phyloP scores from a whole-genome alignment of 1,284 basidiomycete species.

The Cutaneotrichosporon arboriforme region DNA sequence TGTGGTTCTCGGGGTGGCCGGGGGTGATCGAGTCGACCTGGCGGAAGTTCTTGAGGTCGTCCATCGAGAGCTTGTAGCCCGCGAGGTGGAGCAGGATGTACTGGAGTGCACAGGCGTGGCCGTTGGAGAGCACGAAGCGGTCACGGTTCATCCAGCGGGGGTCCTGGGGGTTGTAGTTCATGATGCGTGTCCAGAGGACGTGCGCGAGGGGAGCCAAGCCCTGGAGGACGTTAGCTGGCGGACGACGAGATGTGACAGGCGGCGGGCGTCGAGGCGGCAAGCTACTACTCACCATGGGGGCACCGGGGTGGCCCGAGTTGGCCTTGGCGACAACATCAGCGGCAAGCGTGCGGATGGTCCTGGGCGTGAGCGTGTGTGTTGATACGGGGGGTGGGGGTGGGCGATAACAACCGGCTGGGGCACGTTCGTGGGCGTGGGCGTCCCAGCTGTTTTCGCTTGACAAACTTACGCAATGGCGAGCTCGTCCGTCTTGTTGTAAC shows the following conservation, averaged over 20 bases:
- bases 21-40: slow-evolving; percentile 84
- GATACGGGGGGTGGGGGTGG: no score
- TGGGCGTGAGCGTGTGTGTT: slow-evolving; percentile 16
- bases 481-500: slow-evolving; percentile 51
- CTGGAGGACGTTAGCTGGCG: slow-evolving; percentile 7
- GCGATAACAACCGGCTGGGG: no score
- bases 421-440: not conserved
- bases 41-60: slow-evolving; percentile 50
- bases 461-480: slow-evolving; percentile 39
- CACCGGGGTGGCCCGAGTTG: slow-evolving; percentile 90
- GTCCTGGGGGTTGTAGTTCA: slow-evolving; percentile 80
- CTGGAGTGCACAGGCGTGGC: slow-evolving; percentile 58
- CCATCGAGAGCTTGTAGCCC: slow-evolving; percentile 53
- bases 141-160: slow-evolving; percentile 90
- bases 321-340: slow-evolving; percentile 55
- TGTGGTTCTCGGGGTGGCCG: slow-evolving; percentile 82
- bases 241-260: no score
- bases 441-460: no score
- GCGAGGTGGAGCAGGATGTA: slow-evolving; percentile 50
- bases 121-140: slow-evolving; percentile 51
- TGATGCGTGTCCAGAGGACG: slow-evolving; percentile 72
- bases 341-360: slow-evolving; percentile 50
- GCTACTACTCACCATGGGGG: slow-evolving; percentile 62
- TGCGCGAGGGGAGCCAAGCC: slow-evolving; percentile 83
- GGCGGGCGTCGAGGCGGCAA: no score